Evolutionary conservation across 1,284 basidiomycete genomes (phyloP), one percentile per base, ranked within the genome.

Genomic region (Puccinia brachypodii): DNA sequence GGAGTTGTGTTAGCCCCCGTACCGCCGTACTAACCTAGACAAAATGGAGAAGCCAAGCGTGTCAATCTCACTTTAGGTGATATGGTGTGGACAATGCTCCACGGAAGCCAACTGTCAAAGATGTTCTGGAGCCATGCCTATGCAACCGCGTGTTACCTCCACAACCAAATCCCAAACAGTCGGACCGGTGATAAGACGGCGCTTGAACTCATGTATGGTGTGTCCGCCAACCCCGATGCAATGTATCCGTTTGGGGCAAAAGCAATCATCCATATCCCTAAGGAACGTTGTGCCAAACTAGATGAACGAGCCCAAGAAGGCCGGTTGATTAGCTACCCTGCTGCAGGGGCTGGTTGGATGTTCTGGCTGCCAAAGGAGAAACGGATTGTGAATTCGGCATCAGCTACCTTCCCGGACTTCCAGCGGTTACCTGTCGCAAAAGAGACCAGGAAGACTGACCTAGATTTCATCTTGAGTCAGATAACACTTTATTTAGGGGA

Each of bases 41-140:
- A 73, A 25, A 73, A 73, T 36, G 71, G 71, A 9, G 71, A 73
- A 31, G 71, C 71, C 1, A 44, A 73, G 53, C 16, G 44, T 8
- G 44, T 73, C n/a, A 73, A 73, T 44, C 44, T 16, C 8, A 73
- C 71, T 8, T n/a, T 73, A 7, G 71, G 71, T 3, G 71, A 73
- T 31, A 47, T 73, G 71, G 71, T 33, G 1, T n/a, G 28, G 19
- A 73, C 44, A 1, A 73, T 73, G 42, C 25, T 73, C 13, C 42
- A 73, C 28, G 42, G 7, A 6, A 73, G 71, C 19, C 3, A 25
- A 33, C 14, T 73, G 4, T 25, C 71, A 16, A 19, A 22, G 19
- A 53, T 25, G 19, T 56, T 47, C 11, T 74, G 47, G 72, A 40
- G 31, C 31, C 58, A 38, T 58, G 72, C 47, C 6, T 74, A 74